A percentile compares a stretch with the other conserved stretches of the same genome.
These are phyloP conservation scores for Penicillium sp. DNA, from an alignment of 2,329 filamentous ascomycete species.

Conservation along the genomic window DNA sequence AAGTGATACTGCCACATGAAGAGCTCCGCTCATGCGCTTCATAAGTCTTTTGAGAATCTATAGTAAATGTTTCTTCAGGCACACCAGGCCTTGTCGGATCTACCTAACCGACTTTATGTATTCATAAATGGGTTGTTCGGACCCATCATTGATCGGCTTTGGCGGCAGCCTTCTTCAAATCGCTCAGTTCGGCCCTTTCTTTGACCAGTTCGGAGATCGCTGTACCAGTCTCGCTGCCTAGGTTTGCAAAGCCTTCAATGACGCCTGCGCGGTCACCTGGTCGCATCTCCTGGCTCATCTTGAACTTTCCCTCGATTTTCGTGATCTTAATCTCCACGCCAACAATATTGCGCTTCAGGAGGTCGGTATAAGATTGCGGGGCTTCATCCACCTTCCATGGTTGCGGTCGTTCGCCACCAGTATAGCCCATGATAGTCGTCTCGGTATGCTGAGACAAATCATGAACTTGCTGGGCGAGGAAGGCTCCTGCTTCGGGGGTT, in stretches of 20 bases:
- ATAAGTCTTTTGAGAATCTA: no score
- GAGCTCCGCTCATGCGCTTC: background rate
- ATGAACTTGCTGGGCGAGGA: constrained; percentile 51
- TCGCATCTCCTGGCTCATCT: constrained; percentile 14
- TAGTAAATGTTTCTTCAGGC: no score
- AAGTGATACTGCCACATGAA: no score
- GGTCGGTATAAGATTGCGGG: constrained; percentile 3
- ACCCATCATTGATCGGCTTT: background rate
- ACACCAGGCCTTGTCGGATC: background rate
- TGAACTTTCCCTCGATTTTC: constrained; percentile 9
- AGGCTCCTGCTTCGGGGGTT: constrained; percentile 50
- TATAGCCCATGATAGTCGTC: constrained; percentile 57
- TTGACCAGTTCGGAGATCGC: constrained; percentile 11
- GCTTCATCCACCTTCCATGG: constrained; percentile 10
- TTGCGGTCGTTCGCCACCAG: background rate
- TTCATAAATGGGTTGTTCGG: background rate
- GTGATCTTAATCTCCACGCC: constrained; percentile 8
- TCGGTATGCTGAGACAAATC: constrained; percentile 45
- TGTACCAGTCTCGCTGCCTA: constrained; percentile 4
- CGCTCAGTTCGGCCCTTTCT: constrained; percentile 2
- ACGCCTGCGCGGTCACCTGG: constrained; percentile 7
- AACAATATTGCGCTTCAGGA: constrained; percentile 13
- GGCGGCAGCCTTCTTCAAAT: constrained; percentile 1
- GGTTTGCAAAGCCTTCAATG: constrained; percentile 1
- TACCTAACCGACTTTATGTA: background rate